Conservation (phyloP, 371 early-diverging fungal genomes). For the Blakeslea trispora region DNA sequence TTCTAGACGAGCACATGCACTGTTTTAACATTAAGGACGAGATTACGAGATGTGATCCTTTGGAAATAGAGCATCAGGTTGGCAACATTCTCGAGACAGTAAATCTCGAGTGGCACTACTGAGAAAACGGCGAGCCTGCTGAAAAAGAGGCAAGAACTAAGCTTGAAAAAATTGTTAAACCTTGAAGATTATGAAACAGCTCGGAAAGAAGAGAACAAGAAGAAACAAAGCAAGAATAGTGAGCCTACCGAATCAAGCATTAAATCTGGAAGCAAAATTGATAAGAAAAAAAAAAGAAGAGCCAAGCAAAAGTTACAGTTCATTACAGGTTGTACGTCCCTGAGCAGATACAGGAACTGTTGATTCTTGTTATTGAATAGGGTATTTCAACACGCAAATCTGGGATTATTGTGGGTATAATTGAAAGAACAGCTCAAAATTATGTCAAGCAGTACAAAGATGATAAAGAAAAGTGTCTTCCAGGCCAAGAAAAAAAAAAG, state of each 20-base stretch:
- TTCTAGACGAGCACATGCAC: slow-evolving; percentile 21
- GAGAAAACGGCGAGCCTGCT: slow-evolving; percentile 18
- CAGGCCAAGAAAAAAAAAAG: slow-evolving; percentile 3
- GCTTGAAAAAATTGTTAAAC: slow-evolving; percentile 12
- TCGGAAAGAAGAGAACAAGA: slow-evolving; percentile 6
- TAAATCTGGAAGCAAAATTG: background rate
- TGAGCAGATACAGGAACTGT: slow-evolving; percentile 16
- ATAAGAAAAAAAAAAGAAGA: slow-evolving; percentile 1
- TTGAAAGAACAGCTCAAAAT: slow-evolving; percentile 13
- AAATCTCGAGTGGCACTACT: slow-evolving; percentile 17
- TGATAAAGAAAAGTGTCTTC: slow-evolving; percentile 12
- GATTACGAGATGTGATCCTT: slow-evolving; percentile 8
- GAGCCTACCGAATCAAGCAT: background rate
- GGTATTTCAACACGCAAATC: slow-evolving; percentile 18
- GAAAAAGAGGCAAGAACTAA: slow-evolving; percentile 3
- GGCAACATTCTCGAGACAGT: no score
- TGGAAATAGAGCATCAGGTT: no score
- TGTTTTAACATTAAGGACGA: slow-evolving; percentile 21
- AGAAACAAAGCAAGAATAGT: background rate
- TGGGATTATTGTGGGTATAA: slow-evolving; percentile 9
- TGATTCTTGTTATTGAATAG: slow-evolving; percentile 18
- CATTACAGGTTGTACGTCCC: slow-evolving; percentile 6
- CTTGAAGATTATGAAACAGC: slow-evolving; percentile 6
- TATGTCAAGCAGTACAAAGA: slow-evolving; percentile 15
- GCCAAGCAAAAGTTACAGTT: slow-evolving; percentile 1